Evolutionary conservation across 805 yeast genomes (phyloP), one percentile per base, ranked within the genome.

Genomic region (Candida pini): DNA sequence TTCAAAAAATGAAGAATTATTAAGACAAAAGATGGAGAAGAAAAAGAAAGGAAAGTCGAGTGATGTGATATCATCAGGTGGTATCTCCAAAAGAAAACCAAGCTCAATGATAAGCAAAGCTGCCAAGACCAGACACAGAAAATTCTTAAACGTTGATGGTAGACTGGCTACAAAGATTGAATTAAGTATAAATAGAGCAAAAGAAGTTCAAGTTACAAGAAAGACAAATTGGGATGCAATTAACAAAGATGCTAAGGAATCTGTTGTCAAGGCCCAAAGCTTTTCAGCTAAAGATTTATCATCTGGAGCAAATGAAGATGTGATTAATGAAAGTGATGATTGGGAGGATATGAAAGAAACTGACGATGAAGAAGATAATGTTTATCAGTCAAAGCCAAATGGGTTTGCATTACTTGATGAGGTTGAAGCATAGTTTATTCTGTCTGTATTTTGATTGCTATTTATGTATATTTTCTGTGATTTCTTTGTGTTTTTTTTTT

Each of bases 201-300:
- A 68, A 47, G 72, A 64, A 45, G 76, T 81, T 19, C 81, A 75
- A 47, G 62, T 56, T 15, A 66, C 81, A 9, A 68, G 92, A 56
- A 81, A 80, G 54, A 62, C 84, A 0, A 80, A 76, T 12, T 82
- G 90, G 92, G 88, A 81, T 32, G 62, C 67, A 28, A 78, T 80
- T 35, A 82, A 81, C 51, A 63, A 70, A 38, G 54, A 57, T 20
- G 69, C 77, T 9, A 67, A 53, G 36, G 55, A 45, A 17, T 38
- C 55, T 6, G 34, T 53, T 2, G 35, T 33, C 26, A 34, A 29
- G 26, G 55, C 45, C 33, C 26, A 23, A 14, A n/a, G 14, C 10
- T 18, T 21, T 18, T 22, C 22, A 33, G 26, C 21, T 27, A 32
- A 29, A 28, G 24, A 16, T 9, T 30, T 4, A 13, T 13, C 13